These are phyloP conservation scores for Suillus luteus DNA, from an alignment of 768 basidiomycete genomes.

Conservation along the genomic window DNA sequence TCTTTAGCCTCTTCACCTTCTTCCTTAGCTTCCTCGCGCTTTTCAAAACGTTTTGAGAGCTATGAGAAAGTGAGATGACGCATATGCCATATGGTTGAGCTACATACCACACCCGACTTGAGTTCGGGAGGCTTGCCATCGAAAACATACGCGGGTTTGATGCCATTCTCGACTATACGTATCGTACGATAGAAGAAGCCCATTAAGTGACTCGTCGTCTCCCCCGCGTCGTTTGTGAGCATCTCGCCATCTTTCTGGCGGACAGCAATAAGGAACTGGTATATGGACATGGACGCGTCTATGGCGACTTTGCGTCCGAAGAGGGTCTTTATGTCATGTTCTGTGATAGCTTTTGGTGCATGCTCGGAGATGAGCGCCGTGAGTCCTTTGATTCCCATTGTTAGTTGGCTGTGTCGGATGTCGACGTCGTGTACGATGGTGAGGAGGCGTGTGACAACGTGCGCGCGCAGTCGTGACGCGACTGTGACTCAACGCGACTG, in stretches of 20 bases:
- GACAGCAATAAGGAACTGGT: constrained; percentile 98
- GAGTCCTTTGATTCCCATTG: constrained; percentile 95
- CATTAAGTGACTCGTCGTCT: constrained; percentile 98
- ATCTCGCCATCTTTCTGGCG: constrained; percentile 95
- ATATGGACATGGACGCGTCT: constrained; percentile 97
- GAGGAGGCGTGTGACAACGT: constrained; percentile 11
- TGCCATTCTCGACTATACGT: constrained; percentile 96
- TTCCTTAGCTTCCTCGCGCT: constrained; percentile 89
- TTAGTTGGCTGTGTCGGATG: background rate
- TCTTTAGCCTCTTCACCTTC: constrained; percentile 97
- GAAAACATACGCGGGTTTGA: constrained; percentile 97
- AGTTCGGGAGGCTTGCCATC: constrained; percentile 98
- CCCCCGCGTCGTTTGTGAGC: constrained; percentile 96
- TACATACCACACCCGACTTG: constrained; percentile 93
- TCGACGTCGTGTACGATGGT: constrained; percentile 4
- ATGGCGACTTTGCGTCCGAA: constrained; percentile 99
- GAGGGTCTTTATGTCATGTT: constrained; percentile 95
- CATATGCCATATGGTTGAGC: background rate
- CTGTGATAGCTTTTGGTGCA: constrained; percentile 83
- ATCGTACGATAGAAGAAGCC: constrained; percentile 98
- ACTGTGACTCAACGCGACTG: constrained; percentile 9
- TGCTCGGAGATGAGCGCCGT: constrained; percentile 88
- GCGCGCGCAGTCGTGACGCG: constrained; percentile 10
- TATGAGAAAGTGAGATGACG: constrained; percentile 34
- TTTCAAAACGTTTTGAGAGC: constrained; percentile 96